Conservation (phyloP, 371 early-diverging fungal genomes). For the Cokeromyces recurvatus region DNA sequence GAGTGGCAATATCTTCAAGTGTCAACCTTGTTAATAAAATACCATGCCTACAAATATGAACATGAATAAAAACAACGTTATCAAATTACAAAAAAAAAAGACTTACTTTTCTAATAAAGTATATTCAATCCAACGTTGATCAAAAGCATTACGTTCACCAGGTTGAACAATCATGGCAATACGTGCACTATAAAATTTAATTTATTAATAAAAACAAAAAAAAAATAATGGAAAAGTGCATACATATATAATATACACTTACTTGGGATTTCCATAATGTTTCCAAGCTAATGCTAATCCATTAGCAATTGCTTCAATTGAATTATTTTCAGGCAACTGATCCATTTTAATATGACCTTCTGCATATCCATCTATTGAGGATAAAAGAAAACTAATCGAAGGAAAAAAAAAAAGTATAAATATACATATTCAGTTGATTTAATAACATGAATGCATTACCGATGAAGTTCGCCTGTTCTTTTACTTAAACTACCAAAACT, state of each 20-base stretch:
- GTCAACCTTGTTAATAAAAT: slow-evolving; percentile 63
- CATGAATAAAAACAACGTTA: background rate
- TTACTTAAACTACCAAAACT: slow-evolving; percentile 87
- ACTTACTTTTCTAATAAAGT: slow-evolving; percentile 68
- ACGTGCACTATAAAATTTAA: slow-evolving; percentile 61
- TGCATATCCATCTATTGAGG: slow-evolving; percentile 50
- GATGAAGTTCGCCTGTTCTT: slow-evolving; percentile 74
- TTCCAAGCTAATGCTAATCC: slow-evolving; percentile 82
- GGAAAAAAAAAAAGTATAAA: too few relatives aligned
- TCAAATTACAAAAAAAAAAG: background rate
- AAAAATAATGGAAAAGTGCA: background rate
- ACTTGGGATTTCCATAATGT: slow-evolving; percentile 71
- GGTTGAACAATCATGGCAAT: slow-evolving; percentile 91
- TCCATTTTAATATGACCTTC: slow-evolving; percentile 41
- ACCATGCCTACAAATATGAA: slow-evolving; percentile 48
- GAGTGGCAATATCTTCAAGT: slow-evolving; percentile 57
- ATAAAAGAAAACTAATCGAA: slow-evolving; percentile 61
- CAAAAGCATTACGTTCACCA: slow-evolving; percentile 90
- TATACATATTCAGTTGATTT: too few relatives aligned
- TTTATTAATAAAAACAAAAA: background rate
- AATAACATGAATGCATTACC: too few relatives aligned
- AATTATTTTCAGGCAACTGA: slow-evolving; percentile 70
- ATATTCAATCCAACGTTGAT: slow-evolving; percentile 92
- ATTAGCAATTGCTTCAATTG: slow-evolving; percentile 66
- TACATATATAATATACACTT: too few relatives aligned